Evolutionary conservation across 805 yeast genomes (phyloP).

Genomic region (Yarrowia yakushimensis): DNA sequence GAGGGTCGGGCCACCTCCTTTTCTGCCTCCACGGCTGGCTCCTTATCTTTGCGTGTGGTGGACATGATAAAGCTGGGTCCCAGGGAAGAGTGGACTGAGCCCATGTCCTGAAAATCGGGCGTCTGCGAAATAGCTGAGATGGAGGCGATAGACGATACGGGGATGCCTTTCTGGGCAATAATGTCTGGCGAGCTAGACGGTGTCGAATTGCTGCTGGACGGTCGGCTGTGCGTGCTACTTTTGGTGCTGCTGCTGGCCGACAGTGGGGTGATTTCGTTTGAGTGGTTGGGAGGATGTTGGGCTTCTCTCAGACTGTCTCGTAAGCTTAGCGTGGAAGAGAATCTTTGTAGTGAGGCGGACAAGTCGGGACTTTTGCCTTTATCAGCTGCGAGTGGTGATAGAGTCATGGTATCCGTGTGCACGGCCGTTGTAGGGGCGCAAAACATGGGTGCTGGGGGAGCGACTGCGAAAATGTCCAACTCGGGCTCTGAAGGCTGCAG

Average conservation of each 20-base stretch:
- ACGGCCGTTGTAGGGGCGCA: slow-evolving; percentile 16
- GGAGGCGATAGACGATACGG: slow-evolving; percentile 17
- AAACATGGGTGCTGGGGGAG: background rate
- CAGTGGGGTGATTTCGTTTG: background rate
- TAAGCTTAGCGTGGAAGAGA: background rate
- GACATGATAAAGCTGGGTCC: background rate
- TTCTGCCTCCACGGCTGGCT: background rate
- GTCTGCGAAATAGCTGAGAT: slow-evolving; percentile 14
- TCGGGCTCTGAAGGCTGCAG: background rate
- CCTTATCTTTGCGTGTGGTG: background rate
- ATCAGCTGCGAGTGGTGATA: background rate
- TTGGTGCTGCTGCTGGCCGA: background rate
- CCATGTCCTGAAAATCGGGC: slow-evolving; percentile 19
- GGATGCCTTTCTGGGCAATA: slow-evolving; percentile 20
- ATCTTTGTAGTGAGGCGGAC: slow-evolving; percentile 2
- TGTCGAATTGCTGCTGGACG: background rate
- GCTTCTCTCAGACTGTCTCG: background rate
- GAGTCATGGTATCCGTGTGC: slow-evolving; percentile 4
- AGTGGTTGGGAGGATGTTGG: background rate
- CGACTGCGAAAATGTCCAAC: background rate
- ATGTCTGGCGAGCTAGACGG: slow-evolving; percentile 14
- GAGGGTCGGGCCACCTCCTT: background rate
- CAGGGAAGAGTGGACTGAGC: slow-evolving; percentile 5
- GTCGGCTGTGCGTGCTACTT: background rate
- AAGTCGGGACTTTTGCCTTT: slow-evolving; percentile 17